These are phyloP conservation scores for Asterochloris erici DNA, from an alignment of 139 green algal species.

Conservation along the genomic window DNA sequence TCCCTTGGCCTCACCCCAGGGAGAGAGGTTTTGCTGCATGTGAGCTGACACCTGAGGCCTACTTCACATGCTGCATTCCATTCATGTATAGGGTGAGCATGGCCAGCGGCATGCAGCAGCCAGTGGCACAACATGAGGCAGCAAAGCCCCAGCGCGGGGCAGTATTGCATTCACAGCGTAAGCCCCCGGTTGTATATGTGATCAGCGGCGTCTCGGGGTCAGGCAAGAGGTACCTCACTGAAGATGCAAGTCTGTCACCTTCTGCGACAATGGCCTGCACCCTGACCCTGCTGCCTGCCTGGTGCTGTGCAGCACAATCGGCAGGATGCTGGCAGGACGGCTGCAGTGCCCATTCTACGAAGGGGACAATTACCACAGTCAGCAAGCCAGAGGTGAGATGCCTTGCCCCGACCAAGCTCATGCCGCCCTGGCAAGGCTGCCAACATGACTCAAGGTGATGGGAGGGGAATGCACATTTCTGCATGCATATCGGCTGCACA, in stretches of 20 bases:
- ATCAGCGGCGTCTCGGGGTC: conserved; percentile 1
- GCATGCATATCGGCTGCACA: neutral
- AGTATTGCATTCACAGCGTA: too few relatives aligned
- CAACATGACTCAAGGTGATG: neutral
- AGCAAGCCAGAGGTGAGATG: neutral
- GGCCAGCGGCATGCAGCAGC: too few relatives aligned
- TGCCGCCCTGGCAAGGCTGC: neutral
- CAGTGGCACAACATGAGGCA: too few relatives aligned
- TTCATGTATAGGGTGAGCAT: too few relatives aligned
- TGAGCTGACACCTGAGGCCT: too few relatives aligned
- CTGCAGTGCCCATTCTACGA: conserved; percentile 7
- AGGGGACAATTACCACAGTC: conserved; percentile 7
- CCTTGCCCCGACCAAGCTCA: neutral
- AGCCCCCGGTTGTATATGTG: neutral
- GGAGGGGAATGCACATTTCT: neutral
- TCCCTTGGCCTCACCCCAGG: too few relatives aligned
- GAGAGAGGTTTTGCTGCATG: too few relatives aligned
- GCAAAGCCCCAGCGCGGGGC: too few relatives aligned
- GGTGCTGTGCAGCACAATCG: conserved; percentile 8
- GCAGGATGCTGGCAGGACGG: neutral
- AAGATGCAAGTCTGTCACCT: neutral
- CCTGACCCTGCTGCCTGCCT: neutral
- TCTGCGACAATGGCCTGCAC: neutral
- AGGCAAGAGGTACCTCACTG: conserved; percentile 3
- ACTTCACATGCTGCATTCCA: too few relatives aligned